Conservation (phyloP, 208 protist species). For the Acanthamoeba culbertsoni region DNA sequence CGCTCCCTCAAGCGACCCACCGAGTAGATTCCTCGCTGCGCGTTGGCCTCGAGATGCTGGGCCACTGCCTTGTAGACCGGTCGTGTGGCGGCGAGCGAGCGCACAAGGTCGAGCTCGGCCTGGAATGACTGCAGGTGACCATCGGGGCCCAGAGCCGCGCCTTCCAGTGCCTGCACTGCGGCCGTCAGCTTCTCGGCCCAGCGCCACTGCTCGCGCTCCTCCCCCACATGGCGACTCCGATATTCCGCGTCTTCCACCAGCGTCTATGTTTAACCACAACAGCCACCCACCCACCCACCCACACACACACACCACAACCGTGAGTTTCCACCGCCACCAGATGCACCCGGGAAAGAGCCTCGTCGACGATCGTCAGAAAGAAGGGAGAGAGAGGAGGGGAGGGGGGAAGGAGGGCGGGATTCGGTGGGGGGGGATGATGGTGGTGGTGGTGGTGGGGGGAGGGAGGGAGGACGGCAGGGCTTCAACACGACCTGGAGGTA, state of each 20-base stretch:
- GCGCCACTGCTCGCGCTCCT: neutral
- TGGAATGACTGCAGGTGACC: neutral
- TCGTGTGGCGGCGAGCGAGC: neutral
- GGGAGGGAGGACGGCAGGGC: no score
- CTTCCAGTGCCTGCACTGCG: neutral
- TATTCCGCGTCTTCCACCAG: neutral
- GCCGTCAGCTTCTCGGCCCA: neutral
- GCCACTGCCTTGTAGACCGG: neutral
- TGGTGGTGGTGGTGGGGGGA: no score
- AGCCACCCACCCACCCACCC: neutral
- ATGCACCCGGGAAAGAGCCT: neutral
- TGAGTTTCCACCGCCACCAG: neutral
- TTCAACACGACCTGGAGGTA: neutral
- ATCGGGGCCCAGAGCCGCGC: neutral
- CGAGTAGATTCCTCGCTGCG: neutral
- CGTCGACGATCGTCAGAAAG: neutral
- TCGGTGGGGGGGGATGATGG: no score
- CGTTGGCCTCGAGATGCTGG: neutral
- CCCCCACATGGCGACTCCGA: neutral
- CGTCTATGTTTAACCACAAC: neutral
- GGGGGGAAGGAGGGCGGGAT: no score
- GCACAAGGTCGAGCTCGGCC: neutral
- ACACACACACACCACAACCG: neutral
- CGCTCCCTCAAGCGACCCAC: neutral
- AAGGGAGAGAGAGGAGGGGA: neutral